Base-by-base conservation (phyloP, 2,329 filamentous ascomycete species). In the Fusarium sp. region DNA sequence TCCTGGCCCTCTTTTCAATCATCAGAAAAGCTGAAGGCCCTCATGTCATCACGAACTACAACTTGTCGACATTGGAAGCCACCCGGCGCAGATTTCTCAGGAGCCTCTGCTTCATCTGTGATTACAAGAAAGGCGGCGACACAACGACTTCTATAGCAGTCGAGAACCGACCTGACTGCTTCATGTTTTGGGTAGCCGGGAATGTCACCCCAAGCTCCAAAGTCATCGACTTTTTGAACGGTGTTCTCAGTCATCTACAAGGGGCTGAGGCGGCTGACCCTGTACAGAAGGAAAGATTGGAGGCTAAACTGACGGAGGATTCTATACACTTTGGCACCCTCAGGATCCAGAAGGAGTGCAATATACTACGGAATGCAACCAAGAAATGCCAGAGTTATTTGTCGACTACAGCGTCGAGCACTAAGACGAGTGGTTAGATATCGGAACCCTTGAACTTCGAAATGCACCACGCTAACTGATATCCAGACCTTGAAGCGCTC, bases 101-200 rank as follows among this genome's bases (percentile, higher is more conserved):
- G 4, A 79, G 80, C 27, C 70, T 85, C 1, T 77, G 81, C 8
- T 83, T 81, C 67, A 67, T 86, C 6, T 84, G 82, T 64, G 84
- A 85, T 59, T 79, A 79, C 51, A 66, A 75, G 0, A 85, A 84
- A 65, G 83, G 84, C 0, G 84, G 84, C 2, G 67, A 75, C 2
- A 79, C 79, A 0, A 81, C 80, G n/a, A 81, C 84, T 0, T 79
- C 84, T 0, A 79, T 86, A 25, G 83, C 77, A 0, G 68, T 84
- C 1, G 78, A 85, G 63, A 73, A 79, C 0, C 63, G 44, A 0
- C 36, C 69, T 1, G 61, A 77, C 0, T 67, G 69, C n/a, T 78
- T 77, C 55, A 73, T 77, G 2, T 83, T 83, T 38, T 85, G 83
- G 80, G 54, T 85, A 7, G 79, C 83, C 3, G 79, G 78, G 1